Evolutionary conservation across 2,329 filamentous ascomycete species (phyloP).

Genomic region (Bipolaris bicolor): DNA sequence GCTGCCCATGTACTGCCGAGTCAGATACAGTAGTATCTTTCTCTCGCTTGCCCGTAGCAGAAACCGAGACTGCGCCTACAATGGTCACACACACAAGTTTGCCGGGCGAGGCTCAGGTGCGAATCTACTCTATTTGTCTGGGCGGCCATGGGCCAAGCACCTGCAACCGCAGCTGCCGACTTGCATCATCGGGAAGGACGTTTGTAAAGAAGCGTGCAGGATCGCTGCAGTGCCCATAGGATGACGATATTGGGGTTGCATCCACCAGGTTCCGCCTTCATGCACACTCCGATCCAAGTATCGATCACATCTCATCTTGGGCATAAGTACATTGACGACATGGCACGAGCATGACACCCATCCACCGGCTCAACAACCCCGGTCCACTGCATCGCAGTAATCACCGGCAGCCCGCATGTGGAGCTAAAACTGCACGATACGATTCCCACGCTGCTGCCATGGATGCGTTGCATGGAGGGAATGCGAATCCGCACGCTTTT

Average conservation of each 20-base stretch:
- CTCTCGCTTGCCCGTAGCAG: constrained; percentile 1
- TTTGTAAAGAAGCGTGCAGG: background rate
- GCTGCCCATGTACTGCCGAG: constrained; percentile 4
- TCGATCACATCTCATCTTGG: constrained; percentile 20
- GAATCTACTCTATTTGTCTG: background rate
- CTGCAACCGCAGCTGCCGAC: background rate
- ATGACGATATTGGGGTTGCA: background rate
- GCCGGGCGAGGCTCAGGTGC: background rate
- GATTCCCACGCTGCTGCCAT: constrained; percentile 16
- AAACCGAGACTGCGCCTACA: constrained; percentile 3
- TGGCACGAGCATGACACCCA: constrained; percentile 14
- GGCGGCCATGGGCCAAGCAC: background rate
- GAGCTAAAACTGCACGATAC: constrained; percentile 16
- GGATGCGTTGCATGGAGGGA: constrained; percentile 9
- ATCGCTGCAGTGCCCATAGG: constrained; percentile 3
- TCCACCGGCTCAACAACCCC: constrained; percentile 5
- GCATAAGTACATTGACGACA: constrained; percentile 13
- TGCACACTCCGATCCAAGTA: constrained; percentile 19
- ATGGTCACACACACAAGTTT: background rate
- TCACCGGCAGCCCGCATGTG: constrained; percentile 11
- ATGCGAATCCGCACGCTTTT: constrained; percentile 10
- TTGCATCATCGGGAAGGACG: constrained; percentile 3
- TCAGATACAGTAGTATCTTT: constrained; percentile 1
- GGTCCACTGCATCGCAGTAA: constrained; percentile 20
- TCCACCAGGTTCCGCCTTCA: constrained; percentile 1